Conservation (phyloP, 768 basidiomycete genomes). For the Hypholoma fasciculare region DNA sequence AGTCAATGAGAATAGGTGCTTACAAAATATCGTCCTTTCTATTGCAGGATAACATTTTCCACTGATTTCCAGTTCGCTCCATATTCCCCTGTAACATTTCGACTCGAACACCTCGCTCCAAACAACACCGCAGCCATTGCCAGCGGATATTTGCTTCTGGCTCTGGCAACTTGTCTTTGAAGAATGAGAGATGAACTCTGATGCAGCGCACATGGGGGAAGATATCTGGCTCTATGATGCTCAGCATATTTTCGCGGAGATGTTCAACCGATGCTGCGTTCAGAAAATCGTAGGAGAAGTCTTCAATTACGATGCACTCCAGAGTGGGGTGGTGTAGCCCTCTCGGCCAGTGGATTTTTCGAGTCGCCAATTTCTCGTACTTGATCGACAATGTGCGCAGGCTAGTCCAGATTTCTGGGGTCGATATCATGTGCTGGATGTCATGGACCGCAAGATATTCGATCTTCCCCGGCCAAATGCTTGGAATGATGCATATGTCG, state of each 20-base stretch:
- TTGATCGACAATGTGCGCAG: slow-evolving; percentile 13
- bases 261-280: neutral
- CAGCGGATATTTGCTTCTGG: slow-evolving; percentile 5
- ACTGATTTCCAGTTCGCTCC: slow-evolving; percentile 16
- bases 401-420: slow-evolving; percentile 8
- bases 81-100: slow-evolving; percentile 16
- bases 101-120: slow-evolving; percentile 10
- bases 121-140: slow-evolving; percentile 8
- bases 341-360: slow-evolving; percentile 1
- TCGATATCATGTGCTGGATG: neutral
- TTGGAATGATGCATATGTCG: neutral
- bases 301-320: slow-evolving; percentile 13
- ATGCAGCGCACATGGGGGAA: slow-evolving; percentile 13
- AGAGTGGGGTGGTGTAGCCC: slow-evolving; percentile 2
- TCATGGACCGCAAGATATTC: slow-evolving; percentile 12
- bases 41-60: slow-evolving; percentile 6
- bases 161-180: neutral
- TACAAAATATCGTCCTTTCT: slow-evolving; percentile 11
- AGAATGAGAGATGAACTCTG: slow-evolving; percentile 8
- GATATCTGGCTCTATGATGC: slow-evolving; percentile 4
- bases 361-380: slow-evolving; percentile 5
- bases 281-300: neutral
- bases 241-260: slow-evolving; percentile 8
- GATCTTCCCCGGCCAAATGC: neutral
- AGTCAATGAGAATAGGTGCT: neutral